Percentiles rank a stretch among this genome's conserved stretches.
phyloP scores from a whole-genome alignment of 345 rosid genomes.

The Gossypium raimondii region DNA sequence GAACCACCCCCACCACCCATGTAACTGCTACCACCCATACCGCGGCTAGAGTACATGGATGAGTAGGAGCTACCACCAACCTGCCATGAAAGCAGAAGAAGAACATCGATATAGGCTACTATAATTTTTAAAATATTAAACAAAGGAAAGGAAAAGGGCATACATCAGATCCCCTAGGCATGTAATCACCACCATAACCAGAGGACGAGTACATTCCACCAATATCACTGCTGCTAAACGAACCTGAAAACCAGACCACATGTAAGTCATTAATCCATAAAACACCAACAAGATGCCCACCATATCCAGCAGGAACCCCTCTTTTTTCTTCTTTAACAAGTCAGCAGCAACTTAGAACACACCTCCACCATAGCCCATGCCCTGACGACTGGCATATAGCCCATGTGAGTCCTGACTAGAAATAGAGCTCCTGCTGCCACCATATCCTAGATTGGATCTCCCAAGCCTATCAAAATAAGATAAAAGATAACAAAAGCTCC shows the following conservation, averaged over 20 bases:
- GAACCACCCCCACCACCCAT: slow-evolving; percentile 71
- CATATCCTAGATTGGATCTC: slow-evolving; percentile 74
- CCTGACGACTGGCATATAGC: slow-evolving; percentile 64
- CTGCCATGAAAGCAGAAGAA: slow-evolving; percentile 33
- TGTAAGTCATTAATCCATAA: slow-evolving; percentile 10
- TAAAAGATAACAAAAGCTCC: slow-evolving; percentile 1
- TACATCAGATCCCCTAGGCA: slow-evolving; percentile 79
- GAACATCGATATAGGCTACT: not conserved
- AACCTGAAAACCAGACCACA: slow-evolving; percentile 48
- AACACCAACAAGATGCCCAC: not conserved
- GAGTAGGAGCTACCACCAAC: slow-evolving; percentile 89
- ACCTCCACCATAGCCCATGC: slow-evolving; percentile 82
- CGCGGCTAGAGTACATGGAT: slow-evolving; percentile 76
- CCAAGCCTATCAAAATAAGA: slow-evolving; percentile 56
- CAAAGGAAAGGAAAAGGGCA: slow-evolving; percentile 13
- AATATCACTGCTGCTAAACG: slow-evolving; percentile 61
- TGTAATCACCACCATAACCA: slow-evolving; percentile 65
- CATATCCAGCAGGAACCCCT: not conserved
- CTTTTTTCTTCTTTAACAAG: not conserved
- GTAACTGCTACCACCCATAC: slow-evolving; percentile 73
- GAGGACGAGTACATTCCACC: slow-evolving; percentile 78
- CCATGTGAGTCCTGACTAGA: slow-evolving; percentile 83
- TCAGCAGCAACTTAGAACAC: slow-evolving; percentile 15
- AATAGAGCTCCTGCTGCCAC: slow-evolving; percentile 73
- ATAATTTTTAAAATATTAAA: not conserved